A percentile compares a stretch with the other conserved stretches of the same genome.
phyloP scores from a whole-genome alignment of 2,329 filamentous ascomycete species.

The Aspergillus tanneri region DNA sequence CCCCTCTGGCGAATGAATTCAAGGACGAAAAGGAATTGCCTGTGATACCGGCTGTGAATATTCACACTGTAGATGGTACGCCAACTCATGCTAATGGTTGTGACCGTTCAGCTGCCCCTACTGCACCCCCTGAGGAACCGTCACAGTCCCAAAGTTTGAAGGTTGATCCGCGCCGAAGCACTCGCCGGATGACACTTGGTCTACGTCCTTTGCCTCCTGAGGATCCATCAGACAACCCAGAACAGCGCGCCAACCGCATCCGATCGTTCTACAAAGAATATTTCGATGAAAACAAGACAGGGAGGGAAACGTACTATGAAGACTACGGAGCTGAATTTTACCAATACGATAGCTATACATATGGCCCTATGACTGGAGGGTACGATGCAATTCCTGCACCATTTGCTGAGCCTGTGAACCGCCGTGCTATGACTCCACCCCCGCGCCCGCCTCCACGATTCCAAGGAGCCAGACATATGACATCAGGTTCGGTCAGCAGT shows the following conservation, averaged over 20 bases:
- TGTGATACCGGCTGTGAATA: slow-evolving; percentile 39
- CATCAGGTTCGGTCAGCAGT: slow-evolving; percentile 45
- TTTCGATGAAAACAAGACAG: slow-evolving; percentile 77
- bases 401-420: slow-evolving; percentile 79
- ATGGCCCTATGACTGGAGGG: slow-evolving; percentile 49
- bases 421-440: slow-evolving; percentile 94
- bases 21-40: no score
- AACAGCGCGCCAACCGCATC: slow-evolving; percentile 92
- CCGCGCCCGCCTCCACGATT: slow-evolving; percentile 65
- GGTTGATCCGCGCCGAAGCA: slow-evolving; percentile 39
- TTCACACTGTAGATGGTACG: slow-evolving; percentile 25
- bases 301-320: slow-evolving; percentile 63
- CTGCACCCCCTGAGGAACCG: slow-evolving; percentile 27
- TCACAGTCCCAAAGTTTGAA: slow-evolving; percentile 22
- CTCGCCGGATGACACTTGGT: slow-evolving; percentile 57
- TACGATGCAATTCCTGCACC: slow-evolving; percentile 49
- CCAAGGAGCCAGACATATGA: slow-evolving; percentile 50
- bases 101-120: slow-evolving; percentile 17
- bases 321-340: slow-evolving; percentile 72
- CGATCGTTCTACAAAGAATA: slow-evolving; percentile 99
- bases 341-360: slow-evolving; percentile 59
- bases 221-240: slow-evolving; percentile 84
- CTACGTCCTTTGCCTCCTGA: slow-evolving; percentile 84
- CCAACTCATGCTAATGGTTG: slow-evolving; percentile 19
- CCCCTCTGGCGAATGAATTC: no score